Conservation (phyloP, 179 eudicot genomes). For the Camellia oleifera region DNA sequence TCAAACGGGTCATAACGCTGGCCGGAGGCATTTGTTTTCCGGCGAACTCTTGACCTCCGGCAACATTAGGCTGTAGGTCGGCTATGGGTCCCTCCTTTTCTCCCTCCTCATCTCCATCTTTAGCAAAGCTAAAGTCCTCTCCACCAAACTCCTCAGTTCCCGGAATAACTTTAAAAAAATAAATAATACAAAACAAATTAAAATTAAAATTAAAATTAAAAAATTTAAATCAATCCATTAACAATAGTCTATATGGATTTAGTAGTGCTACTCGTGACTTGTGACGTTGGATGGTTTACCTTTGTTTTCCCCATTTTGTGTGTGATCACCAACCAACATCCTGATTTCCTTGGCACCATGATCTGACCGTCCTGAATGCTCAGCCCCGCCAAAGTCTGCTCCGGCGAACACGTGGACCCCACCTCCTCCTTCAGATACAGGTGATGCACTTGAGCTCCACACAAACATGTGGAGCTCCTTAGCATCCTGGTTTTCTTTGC, state of each 20-base stretch:
- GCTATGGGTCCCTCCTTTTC: conserved; percentile 40
- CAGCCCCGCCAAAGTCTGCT: conserved; percentile 52
- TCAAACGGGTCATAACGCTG: conserved; percentile 87
- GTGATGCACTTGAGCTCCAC: conserved; percentile 97
- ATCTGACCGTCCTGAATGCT: conserved; percentile 80
- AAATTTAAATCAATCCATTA: not conserved
- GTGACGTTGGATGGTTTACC: conserved; percentile 30
- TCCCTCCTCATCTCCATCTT: conserved; percentile 33
- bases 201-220: not conserved
- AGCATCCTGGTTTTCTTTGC: conserved; percentile 61
- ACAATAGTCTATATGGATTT: not conserved
- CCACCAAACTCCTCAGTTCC: conserved; percentile 36
- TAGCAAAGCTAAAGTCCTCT: conserved; percentile 56
- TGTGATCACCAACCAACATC: conserved; percentile 80
- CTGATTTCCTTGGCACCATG: conserved; percentile 95
- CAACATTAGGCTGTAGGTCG: conserved; percentile 48
- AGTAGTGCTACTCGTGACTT: not conserved
- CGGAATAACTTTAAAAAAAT: conserved; percentile 21
- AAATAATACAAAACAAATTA: not conserved
- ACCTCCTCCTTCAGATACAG: conserved; percentile 75
- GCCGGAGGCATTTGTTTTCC: conserved; percentile 85
- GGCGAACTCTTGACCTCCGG: conserved; percentile 19
- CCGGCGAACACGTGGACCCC: conserved; percentile 85
- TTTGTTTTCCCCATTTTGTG: conserved; percentile 68
- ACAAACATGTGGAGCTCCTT: conserved; percentile 98